Base-by-base conservation (phyloP, 805 yeast genomes). In the Myxozyma monticola region DNA sequence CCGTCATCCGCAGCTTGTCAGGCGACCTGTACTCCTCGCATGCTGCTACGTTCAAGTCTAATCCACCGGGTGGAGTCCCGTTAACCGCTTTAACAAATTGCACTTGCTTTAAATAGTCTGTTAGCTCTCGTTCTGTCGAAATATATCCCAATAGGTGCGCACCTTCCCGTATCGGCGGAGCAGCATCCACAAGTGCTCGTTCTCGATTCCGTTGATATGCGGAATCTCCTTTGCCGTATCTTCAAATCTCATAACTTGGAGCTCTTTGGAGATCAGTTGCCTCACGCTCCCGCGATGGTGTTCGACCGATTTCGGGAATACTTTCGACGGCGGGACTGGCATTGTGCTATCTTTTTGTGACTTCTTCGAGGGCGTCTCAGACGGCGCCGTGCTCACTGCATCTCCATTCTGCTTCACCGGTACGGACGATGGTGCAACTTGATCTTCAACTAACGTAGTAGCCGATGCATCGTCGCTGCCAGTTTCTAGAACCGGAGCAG, bases 11-110 rank as follows among this genome's bases (percentile, higher is more conserved):
- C 17, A 48, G 38, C 22, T 48, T 48, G 25, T 48, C 52, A 8
- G 52, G 52, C 8, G 52, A 42, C 17, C 40, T n/a, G 35, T 38
- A 48, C 29, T 42, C 40, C 37, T 48, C 52, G n/a, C 37, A 25
- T 12, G 30, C 35, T 10, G 48, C 52, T 10, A 48, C 33, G 18
- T 29, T 37, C 14, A 48, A 25, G 33, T 48, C 52, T 22, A 48
- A 14, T 2, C 48, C 48, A 6, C 48, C 52, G 2, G 37, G 29
- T 9, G 48, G 44, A 6, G 8, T 15, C 14, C 8, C n/a, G 9
- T 21, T 10, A 6, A 41, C 30, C 10, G 18, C 38, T 31, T 38
- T 24, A 4, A 48, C 48, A 14, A 42, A 44, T 14, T 48, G 40
- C 10, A 48, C 26, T 48, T 37, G 52, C 51, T 47, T 4, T 9